Percentiles rank a stretch among this genome's conserved stretches.
Evolutionary conservation across 257 asterid genomes (phyloP).

Genomic region (Fraxinus cuspidata): DNA sequence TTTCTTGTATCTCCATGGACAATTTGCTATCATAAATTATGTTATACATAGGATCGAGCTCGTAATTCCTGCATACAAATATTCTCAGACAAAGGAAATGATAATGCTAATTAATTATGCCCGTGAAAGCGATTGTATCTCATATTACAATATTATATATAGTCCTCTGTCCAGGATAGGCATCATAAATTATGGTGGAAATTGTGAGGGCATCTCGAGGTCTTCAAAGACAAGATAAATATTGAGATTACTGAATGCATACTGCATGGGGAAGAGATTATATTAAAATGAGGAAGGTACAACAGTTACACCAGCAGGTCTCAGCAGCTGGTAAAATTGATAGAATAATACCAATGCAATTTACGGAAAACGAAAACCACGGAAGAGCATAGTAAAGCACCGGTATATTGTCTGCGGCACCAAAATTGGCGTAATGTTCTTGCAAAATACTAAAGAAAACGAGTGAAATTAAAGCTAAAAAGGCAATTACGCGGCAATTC

Average conservation of each 20-base stretch:
- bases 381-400: neutral
- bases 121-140: neutral
- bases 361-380: neutral
- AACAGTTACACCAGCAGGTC: neutral
- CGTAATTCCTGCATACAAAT: neutral
- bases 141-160: neutral
- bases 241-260: neutral
- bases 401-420: neutral
- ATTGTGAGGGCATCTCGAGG: neutral
- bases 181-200: neutral
- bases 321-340: neutral
- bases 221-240: neutral
- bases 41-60: slow-evolving; percentile 7
- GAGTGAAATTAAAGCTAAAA: neutral
- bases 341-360: neutral
- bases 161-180: neutral
- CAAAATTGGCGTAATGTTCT: neutral
- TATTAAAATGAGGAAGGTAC: neutral
- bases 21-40: neutral
- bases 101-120: slow-evolving; percentile 12
- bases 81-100: neutral
- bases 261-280: neutral
- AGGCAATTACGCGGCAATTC: slow-evolving; percentile 65
- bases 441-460: slow-evolving; percentile 2
- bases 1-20: neutral